Base-by-base conservation (phyloP, 331 rosid genomes). In the Rhamnella rubrinervis region DNA sequence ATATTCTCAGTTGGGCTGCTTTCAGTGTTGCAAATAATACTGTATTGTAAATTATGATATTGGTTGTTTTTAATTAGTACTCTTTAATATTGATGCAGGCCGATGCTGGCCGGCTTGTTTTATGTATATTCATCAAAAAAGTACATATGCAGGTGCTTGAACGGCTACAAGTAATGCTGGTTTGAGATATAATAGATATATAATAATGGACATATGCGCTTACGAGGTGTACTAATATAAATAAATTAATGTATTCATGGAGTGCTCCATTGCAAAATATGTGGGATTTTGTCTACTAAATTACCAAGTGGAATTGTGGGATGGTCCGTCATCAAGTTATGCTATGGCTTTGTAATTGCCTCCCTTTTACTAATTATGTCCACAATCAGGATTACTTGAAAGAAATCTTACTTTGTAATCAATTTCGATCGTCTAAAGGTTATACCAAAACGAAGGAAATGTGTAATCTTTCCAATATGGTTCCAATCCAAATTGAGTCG, bases 71-170 rank as follows among this genome's bases (percentile, higher is more conserved):
- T 19, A 59, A 67, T 41, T 65, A 49, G 72, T 65, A 35, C 21
- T 44, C 37, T 5, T 56, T 62, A 57, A n/a, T 67, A 66, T 50
- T 44, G 55, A 51, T 31, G 72, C 17, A 56, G 79, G 95, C 92
- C 95, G 93, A 71, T 88, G 78, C 60, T 62, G 85, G 95, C 98
- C 96, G 92, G 98, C 97, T 62, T 4, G 4, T 72, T 21, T 59
- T 23, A 52, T 11, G 7, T 23, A 31, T 57, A 57, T 55, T 4
- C 63, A 0, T n/a, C n/a, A n/a, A n/a, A n/a, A n/a, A n/a, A 31
- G 1, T 26, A 71, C 19, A 40, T 50, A 46, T 73, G 67, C 17
- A 39, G 63, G 49, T 67, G 75, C 63, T 70, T 52, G 46, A 55
- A 57, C 75, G 78, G 75, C 19, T 75, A 26, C 52, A 67, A 59